Evolutionary conservation across 495 filamentous ascomycete species (phyloP).

Genomic region (Bacidia gigantensis): DNA sequence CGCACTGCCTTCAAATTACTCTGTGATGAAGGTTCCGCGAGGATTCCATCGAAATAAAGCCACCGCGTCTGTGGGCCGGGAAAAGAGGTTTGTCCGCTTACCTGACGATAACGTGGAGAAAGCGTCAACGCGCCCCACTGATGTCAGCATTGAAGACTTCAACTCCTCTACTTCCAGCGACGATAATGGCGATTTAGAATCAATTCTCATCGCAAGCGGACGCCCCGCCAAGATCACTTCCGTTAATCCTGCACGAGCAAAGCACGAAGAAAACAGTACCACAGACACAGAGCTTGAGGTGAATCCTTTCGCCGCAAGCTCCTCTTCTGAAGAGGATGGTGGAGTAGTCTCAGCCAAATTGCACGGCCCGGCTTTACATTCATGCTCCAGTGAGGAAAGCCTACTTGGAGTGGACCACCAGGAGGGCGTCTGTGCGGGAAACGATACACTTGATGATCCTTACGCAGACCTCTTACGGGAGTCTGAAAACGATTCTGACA

Average conservation of each 20-base stretch:
- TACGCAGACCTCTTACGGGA: background rate
- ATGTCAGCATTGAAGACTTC: background rate
- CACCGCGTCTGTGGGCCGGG: constrained; percentile 1
- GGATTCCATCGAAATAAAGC: constrained; percentile 5
- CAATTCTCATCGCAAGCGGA: background rate
- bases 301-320: background rate
- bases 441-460: background rate
- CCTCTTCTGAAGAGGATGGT: background rate
- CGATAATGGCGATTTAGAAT: background rate
- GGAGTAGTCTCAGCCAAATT: background rate
- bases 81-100: constrained; percentile 1
- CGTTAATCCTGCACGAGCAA: background rate
- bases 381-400: background rate
- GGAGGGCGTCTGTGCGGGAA: background rate
- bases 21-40: constrained; percentile 7
- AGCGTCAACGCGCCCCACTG: background rate
- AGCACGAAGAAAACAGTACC: background rate
- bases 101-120: background rate
- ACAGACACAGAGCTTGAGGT: background rate
- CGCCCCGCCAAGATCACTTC: too few species aligned
- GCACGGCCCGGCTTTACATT: background rate
- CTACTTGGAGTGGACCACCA: background rate
- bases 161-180: background rate
- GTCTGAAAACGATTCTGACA: background rate
- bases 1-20: constrained; percentile 1